phyloP scores from a whole-genome alignment of 176 grass and related monocot genomes.

The Musa beccarii region DNA sequence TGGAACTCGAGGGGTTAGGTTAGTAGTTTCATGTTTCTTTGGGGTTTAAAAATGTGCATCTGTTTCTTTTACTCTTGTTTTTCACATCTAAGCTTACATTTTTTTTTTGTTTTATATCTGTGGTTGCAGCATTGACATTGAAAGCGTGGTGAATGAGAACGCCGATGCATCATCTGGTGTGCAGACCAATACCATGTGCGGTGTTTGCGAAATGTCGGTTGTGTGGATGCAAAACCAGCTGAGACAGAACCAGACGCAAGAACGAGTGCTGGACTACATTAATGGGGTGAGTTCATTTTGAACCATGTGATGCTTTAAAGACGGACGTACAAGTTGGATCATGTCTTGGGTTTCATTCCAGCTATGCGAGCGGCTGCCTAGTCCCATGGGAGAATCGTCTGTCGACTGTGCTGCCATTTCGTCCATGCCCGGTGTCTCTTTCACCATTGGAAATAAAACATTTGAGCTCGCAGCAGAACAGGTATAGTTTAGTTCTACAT shows the following conservation, averaged over 20 bases:
- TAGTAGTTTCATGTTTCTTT: neutral
- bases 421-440: conserved; percentile 30
- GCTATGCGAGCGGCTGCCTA: conserved; percentile 49
- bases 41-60: neutral
- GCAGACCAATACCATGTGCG: neutral
- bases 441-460: conserved; percentile 48
- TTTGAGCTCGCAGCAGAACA: conserved; percentile 51
- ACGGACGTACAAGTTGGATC: neutral
- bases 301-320: neutral
- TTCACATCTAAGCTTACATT: neutral
- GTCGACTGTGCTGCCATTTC: conserved; percentile 40
- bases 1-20: conserved; percentile 50
- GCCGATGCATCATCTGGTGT: conserved; percentile 10
- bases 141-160: conserved; percentile 15
- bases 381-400: conserved; percentile 38
- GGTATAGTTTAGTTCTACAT: conserved; percentile 16
- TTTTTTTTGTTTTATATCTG: neutral
- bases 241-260: conserved; percentile 50
- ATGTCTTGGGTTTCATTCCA: conserved; percentile 16
- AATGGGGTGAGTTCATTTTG: conserved; percentile 34
- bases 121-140: conserved; percentile 3
- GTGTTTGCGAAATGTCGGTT: conserved; percentile 33
- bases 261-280: conserved; percentile 48
- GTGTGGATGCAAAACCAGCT: conserved; percentile 79
- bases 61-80: neutral